phyloP scores from a whole-genome alignment of 805 yeast species.

The Candida sithepensis region DNA sequence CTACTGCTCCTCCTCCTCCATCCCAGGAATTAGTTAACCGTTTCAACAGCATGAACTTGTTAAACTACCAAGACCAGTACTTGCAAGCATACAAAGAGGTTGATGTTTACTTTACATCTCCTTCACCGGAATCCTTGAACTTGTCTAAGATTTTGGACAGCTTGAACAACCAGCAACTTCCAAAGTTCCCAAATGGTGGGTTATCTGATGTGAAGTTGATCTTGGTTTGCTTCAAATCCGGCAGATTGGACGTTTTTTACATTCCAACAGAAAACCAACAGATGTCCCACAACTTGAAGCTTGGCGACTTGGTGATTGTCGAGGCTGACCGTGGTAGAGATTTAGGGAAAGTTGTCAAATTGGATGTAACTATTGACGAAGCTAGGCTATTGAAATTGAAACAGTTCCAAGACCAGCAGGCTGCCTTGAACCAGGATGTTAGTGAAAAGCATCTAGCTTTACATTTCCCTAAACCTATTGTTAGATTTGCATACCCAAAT shows the following conservation, averaged over 20 bases:
- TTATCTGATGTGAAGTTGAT: conserved; percentile 40
- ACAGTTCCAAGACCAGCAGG: conserved; percentile 70
- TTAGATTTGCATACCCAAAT: conserved; percentile 56
- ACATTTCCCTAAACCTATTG: conserved; percentile 65
- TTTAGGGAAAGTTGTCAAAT: conserved; percentile 60
- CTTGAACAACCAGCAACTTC: conserved; percentile 25
- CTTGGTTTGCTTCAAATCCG: conserved; percentile 73
- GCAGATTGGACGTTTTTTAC: conserved; percentile 74
- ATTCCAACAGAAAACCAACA: conserved; percentile 38
- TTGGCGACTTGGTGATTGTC: conserved; percentile 72
- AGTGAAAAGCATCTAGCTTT: conserved; percentile 27
- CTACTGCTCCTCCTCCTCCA: neutral
- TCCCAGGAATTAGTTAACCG: conserved; percentile 10
- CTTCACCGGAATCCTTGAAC: conserved; percentile 23
- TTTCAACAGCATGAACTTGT: conserved; percentile 12
- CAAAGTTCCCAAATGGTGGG: conserved; percentile 30
- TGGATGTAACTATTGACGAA: conserved; percentile 58
- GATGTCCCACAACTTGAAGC: conserved; percentile 30
- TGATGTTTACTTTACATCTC: conserved; percentile 26
- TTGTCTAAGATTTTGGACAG: conserved; percentile 21
- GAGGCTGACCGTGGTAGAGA: conserved; percentile 84
- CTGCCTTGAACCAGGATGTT: conserved; percentile 45
- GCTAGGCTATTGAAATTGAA: conserved; percentile 63
- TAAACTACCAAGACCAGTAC: conserved; percentile 23
- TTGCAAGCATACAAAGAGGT: conserved; percentile 25